Evolutionary conservation across 2,329 filamentous ascomycete genomes (phyloP), one percentile per base, ranked within the genome.

Genomic region (Ophiostoma perfectum): DNA sequence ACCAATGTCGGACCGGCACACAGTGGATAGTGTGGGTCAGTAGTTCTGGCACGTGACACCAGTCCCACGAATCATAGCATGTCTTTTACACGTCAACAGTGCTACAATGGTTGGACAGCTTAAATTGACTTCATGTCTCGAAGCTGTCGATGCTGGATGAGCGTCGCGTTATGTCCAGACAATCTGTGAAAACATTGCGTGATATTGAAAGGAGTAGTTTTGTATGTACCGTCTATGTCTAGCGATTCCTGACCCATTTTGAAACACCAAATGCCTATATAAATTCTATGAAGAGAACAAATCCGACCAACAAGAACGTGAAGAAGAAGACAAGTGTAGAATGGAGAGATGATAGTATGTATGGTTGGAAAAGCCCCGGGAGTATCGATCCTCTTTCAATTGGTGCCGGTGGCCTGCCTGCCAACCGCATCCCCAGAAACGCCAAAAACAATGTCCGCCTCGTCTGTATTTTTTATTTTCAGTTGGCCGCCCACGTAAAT

Each of bases 1-100:
- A 70, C 49, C 70, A 70, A 49, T 47, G 69, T 68, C 70, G 70
- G 70, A 62, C 70, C 70, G 70, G 64, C 66, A 16, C 18, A 27
- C 36, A 63, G 49, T 68, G 67, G 47, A 52, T 14, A 63, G 16
- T 16, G 16, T 38, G 58, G 65, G 6, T 47, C 18, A 5, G 1
- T 11, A 12, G 18, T 44, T 38, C 11, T n/a, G 4, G 16, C 68
- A 69, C 68, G 66, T 69, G 68, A 69, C 39, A 5, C 0, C 4
- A 1, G 5, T 9, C 3, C 12, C 11, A 47, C 68, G 52, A 69
- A 69, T 69, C 66, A 67, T 16, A 38, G 62, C 18, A 5, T 4
- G 14, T 65, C 45, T 69, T 67, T 69, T 69, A 69, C 68, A 69
- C 67, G 65, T 55, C 65, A 66, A 52, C 49, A 14, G 41, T 47